These are phyloP conservation scores for Phellinidium pouzarii DNA, from an alignment of 1,284 basidiomycete genomes.

Conservation along the genomic window DNA sequence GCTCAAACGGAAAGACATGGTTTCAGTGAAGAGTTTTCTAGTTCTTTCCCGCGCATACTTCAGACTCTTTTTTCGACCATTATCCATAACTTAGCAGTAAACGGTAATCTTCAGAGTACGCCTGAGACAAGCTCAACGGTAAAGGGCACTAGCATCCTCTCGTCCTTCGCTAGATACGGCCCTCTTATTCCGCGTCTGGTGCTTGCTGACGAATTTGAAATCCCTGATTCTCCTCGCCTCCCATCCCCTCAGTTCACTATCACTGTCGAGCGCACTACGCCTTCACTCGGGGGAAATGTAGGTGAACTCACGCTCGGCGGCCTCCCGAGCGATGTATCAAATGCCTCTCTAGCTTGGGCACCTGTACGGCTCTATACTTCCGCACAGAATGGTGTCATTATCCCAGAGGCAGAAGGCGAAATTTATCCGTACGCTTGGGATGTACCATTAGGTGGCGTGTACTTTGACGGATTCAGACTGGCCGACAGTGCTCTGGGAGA, in stretches of 20 bases:
- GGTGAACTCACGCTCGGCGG: slow-evolving; percentile 48
- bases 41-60: background rate
- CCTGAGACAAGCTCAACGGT: background rate
- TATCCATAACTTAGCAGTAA: too few relatives aligned
- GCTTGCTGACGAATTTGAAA: background rate
- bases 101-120: too few relatives aligned
- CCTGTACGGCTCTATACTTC: slow-evolving; percentile 39
- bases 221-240: background rate
- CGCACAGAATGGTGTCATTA: slow-evolving; percentile 31
- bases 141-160: slow-evolving; percentile 9
- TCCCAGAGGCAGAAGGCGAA: slow-evolving; percentile 8
- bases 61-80: background rate
- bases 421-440: slow-evolving; percentile 45
- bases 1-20: background rate
- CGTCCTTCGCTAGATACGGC: slow-evolving; percentile 20
- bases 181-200: slow-evolving; percentile 20
- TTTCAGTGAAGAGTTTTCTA: background rate
- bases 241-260: slow-evolving; percentile 18
- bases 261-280: slow-evolving; percentile 45
- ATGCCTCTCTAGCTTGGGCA: slow-evolving; percentile 44
- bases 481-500: slow-evolving; percentile 31
- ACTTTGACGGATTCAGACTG: slow-evolving; percentile 45
- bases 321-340: slow-evolving; percentile 36
- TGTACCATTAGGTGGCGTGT: slow-evolving; percentile 48
- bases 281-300: slow-evolving; percentile 25